These are phyloP conservation scores for Castanea sativa DNA, from an alignment of 306 rosid species.

Conservation along the genomic window DNA sequence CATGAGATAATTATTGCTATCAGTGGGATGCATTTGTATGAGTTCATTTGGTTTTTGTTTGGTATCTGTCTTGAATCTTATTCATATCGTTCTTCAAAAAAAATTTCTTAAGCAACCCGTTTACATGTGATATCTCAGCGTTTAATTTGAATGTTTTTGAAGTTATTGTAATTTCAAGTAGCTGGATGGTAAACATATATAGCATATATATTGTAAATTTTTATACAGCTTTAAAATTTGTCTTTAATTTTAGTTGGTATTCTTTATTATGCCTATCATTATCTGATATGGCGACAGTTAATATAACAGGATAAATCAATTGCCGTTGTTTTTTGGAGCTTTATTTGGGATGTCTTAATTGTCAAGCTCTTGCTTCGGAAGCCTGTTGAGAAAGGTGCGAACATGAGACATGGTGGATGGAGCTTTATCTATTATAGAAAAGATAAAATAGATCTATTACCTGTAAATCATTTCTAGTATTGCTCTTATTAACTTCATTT, in stretches of 20 bases:
- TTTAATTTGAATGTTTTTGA: not conserved
- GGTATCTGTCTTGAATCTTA: not conserved
- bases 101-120: not conserved
- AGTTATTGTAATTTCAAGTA: not conserved
- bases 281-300: not conserved
- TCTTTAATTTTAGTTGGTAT: not conserved
- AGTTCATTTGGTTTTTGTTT: not conserved
- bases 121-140: not conserved
- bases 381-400: constrained; percentile 68
- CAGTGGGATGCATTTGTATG: not conserved
- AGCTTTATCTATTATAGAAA: constrained; percentile 3
- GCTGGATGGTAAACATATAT: not conserved
- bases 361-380: constrained; percentile 57
- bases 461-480: constrained; percentile 5
- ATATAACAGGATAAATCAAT: constrained; percentile 55
- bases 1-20: too few species aligned
- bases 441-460: not conserved
- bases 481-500: not conserved
- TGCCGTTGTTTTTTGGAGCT: constrained; percentile 47
- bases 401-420: constrained; percentile 5
- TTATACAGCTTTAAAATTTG: not conserved
- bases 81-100: not conserved
- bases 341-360: constrained; percentile 50
- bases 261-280: constrained; percentile 4
- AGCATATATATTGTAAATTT: not conserved